Evolutionary conservation across 192 early-diverging fungal genomes (phyloP), one percentile per base, ranked within the genome.

Genomic region (Umbelopsis ramanniana): DNA sequence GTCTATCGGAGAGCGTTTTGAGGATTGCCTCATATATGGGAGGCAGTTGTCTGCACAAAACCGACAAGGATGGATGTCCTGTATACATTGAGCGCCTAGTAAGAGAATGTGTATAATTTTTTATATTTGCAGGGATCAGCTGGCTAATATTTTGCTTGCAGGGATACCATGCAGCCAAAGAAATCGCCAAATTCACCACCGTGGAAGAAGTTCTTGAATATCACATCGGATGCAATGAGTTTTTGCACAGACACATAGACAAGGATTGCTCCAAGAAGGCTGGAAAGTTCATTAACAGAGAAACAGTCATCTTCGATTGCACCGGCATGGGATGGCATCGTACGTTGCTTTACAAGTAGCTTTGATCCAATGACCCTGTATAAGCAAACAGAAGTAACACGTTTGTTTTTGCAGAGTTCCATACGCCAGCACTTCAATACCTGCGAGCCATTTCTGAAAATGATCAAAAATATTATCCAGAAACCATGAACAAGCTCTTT

Each of bases 391-490:
- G 40, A 7, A 12, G 40, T 43, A 43, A 43, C 40, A 43, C 11
- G 11, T 43, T 8, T 43, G 40, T 43, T 43, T 67, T 57, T 66
- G 4, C 6, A 88, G 87, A 88, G 40, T 73, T 88, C 53, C 86
- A 93, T 67, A 79, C 89, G 74, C 89, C 89, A 52, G 90, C 87
- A 12, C 76, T 93, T 47, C 86, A 89, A 45, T 88, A 90, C 79
- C 78, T 91, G 54, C 82, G 89, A 46, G 86, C 89, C 70, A 88
- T 97, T 57, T 87, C 92, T 29, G 86, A 91, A 52, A 90, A 92
- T 77, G 95, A 96, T 74, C 95, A 97, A 76, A 91, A 94, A 69
- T 93, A 95, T 75, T 98, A 98, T 72, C 97, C 97, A 15, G 97
- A 97, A 79, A 93, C 91, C 78, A 85, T 97, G 69, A 90, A 93